A percentile compares a stretch with the other conserved stretches of the same genome.
These are phyloP conservation scores for Cryptosporidium sp. DNA, from an alignment of 169 alveolate species.

Conservation along the genomic window DNA sequence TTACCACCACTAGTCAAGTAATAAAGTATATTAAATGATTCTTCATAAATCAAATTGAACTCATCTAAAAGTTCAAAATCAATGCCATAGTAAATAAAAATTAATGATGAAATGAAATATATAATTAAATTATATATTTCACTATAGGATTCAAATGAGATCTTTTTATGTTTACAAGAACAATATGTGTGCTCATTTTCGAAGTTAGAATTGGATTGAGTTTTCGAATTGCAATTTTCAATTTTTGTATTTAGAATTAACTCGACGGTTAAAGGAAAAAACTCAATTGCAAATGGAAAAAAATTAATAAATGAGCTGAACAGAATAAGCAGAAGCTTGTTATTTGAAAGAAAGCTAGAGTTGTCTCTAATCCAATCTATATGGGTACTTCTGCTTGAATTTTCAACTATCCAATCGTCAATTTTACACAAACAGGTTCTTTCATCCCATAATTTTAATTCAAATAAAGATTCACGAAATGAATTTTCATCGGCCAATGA, in stretches of 20 bases:
- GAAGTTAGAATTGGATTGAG: not conserved
- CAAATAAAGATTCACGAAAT: not conserved
- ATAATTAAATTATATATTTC: conserved; percentile 1
- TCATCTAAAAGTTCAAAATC: conserved; percentile 7
- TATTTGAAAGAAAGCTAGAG: conserved; percentile 7
- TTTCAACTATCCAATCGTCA: conserved; percentile 17
- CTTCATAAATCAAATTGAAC: conserved; percentile 34
- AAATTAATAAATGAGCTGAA: conserved; percentile 6
- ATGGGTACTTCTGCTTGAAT: not conserved
- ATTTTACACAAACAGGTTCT: conserved; percentile 35
- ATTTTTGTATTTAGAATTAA: conserved; percentile 18
- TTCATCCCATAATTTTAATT: not conserved
- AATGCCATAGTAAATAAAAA: conserved; percentile 35
- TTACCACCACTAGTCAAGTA: conserved; percentile 21
- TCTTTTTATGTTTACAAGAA: not conserved
- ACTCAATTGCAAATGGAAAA: conserved; percentile 23
- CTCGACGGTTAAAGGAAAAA: conserved; percentile 9
- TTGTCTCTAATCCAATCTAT: conserved; percentile 19
- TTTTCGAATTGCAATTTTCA: not conserved
- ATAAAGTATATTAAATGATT: conserved; percentile 39
- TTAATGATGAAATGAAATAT: conserved; percentile 16
- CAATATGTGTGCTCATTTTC: not conserved
- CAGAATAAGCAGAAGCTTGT: conserved; percentile 3
- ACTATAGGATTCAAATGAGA: not conserved
- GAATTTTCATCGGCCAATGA: conserved; percentile 8